Base-by-base conservation (phyloP, 352 stramenopile species). In the Globisporangium canariense region DNA sequence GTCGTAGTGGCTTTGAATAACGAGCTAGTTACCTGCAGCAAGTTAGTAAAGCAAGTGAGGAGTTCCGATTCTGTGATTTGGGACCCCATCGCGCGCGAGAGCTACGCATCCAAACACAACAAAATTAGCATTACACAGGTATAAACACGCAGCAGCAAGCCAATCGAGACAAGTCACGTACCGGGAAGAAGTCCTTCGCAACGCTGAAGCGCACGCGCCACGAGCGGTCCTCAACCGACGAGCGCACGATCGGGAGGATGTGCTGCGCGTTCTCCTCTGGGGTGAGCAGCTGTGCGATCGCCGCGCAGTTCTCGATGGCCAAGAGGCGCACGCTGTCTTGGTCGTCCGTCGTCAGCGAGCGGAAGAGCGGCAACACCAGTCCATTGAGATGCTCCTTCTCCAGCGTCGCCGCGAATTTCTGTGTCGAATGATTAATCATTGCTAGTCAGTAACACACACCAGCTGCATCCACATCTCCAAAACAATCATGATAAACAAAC, bases 151-250 rank as follows among this genome's bases (percentile, higher is more conserved):
- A 18, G 30, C 7, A 53, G 41, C 14, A 47, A 20, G 10, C 25
- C 25, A 28, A 28, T 28, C 25, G 41, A 47, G 32, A 40, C n/a
- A 9, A 1, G 18, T 46, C 36, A 38, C 65, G 14, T 53, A 96
- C 78, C 53, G 87, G 87, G 51, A 90, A 94, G 69, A 98, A 98
- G 40, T 93, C 77, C 76, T 98, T 98, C 18, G 93, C 88, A 56
- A 98, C 87, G 75, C 94, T 97, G 67, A 98, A 94, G 57, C 94
- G 89, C 41, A 98, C 93, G 67, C 93, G 83, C 94, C 94, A 97
- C 78, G 69, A 98, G 67, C 84, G 89, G 70, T 88, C 90, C 74
- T 88, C 91, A 59, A 90, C 82, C 51, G 72, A 94, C 65, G 73
- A 78, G 54, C 85, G 83, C 49, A 93, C 84, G 58, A 93, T 76